phyloP scores from a whole-genome alignment of 148 eudicot genomes.

The Talinum fruticosum region DNA sequence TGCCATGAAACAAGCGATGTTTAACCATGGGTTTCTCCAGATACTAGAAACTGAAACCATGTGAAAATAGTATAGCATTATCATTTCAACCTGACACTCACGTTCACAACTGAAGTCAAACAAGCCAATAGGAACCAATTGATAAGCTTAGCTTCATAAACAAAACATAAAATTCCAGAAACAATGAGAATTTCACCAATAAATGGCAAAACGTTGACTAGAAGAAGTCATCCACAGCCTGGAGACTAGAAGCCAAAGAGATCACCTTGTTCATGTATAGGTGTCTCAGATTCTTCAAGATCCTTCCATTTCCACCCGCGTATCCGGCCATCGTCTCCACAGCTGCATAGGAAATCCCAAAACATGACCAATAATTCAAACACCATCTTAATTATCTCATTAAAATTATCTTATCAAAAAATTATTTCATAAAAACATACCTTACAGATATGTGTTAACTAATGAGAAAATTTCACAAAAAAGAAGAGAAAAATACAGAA shows the following conservation, averaged over 20 bases:
- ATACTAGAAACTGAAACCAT: neutral
- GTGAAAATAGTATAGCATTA: neutral
- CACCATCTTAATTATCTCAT: neutral
- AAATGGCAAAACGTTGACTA: neutral
- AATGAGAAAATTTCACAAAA: neutral
- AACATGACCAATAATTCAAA: neutral
- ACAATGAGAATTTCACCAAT: neutral
- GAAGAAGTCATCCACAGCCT: neutral
- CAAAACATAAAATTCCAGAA: neutral
- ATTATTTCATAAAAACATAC: neutral
- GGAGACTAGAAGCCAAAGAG: neutral
- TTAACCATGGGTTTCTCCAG: neutral
- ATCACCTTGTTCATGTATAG: conserved; percentile 42
- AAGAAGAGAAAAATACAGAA: neutral
- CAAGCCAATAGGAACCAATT: neutral
- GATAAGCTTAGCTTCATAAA: neutral
- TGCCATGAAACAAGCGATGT: neutral
- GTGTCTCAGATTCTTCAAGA: conserved; percentile 37
- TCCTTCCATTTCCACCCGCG: conserved; percentile 95
- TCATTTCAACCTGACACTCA: neutral
- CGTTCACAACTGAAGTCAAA: neutral
- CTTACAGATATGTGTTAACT: neutral
- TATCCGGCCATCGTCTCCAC: conserved; percentile 96
- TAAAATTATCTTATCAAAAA: too few species aligned
- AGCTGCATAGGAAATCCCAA: conserved; percentile 42